These are phyloP conservation scores for Tolypocladium inflatum DNA, from an alignment of 2,329 filamentous ascomycete genomes.

Conservation along the genomic window DNA sequence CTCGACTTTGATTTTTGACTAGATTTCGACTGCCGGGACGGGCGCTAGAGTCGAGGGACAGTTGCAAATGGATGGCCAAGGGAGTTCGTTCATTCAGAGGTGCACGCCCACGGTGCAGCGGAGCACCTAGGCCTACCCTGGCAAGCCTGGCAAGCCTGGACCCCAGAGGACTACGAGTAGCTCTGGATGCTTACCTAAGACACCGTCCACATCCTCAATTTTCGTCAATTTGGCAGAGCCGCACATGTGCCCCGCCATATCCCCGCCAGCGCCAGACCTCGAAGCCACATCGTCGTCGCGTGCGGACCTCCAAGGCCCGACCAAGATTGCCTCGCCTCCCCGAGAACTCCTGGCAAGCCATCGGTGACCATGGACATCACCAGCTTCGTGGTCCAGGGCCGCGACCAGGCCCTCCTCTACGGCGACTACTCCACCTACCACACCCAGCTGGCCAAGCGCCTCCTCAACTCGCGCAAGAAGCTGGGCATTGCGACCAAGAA, in stretches of 20 bases:
- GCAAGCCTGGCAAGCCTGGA: no score
- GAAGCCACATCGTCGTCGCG: neutral
- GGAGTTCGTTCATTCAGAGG: no score
- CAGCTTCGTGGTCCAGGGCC: conserved; percentile 65
- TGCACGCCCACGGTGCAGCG: no score
- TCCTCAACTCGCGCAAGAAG: conserved; percentile 77
- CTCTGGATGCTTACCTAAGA: neutral
- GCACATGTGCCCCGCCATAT: neutral
- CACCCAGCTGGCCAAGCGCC: conserved; percentile 65
- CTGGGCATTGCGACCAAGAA: conserved; percentile 76
- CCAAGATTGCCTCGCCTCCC: neutral
- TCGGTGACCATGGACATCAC: conserved; percentile 72
- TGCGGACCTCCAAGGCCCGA: neutral
- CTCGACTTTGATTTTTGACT: neutral
- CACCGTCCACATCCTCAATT: conserved; percentile 1
- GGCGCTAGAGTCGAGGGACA: neutral
- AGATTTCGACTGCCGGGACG: neutral
- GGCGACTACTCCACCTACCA: conserved; percentile 87
- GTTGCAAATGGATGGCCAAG: no score
- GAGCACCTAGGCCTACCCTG: no score
- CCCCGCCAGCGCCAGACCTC: neutral
- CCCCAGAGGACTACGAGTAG: no score
- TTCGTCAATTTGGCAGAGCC: conserved; percentile 1
- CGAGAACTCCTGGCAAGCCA: neutral
- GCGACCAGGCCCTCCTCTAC: conserved; percentile 76